phyloP scores from a whole-genome alignment of 202 grass and related monocot genomes.

The Brachypodium distachyon region DNA sequence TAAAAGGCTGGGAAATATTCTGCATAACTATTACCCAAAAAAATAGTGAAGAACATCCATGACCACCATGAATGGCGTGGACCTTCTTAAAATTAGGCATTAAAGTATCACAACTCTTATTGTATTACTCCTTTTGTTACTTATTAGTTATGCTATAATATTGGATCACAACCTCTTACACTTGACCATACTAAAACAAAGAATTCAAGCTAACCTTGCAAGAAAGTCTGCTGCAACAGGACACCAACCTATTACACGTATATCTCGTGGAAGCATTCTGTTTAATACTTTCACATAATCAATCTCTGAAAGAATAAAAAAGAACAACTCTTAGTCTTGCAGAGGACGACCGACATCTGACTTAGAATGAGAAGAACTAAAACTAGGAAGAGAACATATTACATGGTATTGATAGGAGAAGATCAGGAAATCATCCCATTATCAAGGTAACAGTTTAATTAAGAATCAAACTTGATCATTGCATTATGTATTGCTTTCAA shows the following conservation, averaged over 20 bases:
- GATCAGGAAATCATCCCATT: background rate
- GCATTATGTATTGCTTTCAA: background rate
- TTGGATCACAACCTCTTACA: background rate
- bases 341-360: background rate
- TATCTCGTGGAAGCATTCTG: conserved; percentile 81
- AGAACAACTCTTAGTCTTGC: background rate
- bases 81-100: no score
- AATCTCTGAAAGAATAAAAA: conserved; percentile 52
- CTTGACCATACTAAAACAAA: background rate
- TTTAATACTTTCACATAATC: conserved; percentile 94
- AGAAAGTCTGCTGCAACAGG: conserved; percentile 71
- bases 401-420: background rate
- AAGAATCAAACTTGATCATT: conserved; percentile 20
- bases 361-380: background rate
- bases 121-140: no score
- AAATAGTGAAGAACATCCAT: no score
- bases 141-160: no score
- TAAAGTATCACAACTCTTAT: no score
- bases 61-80: no score
- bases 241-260: conserved; percentile 83
- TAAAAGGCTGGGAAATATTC: no score
- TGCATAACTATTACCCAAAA: no score
- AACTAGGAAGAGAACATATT: background rate
- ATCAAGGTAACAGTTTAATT: conserved; percentile 12
- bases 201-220: conserved; percentile 65